Percentiles rank a stretch among this genome's conserved stretches.
These are phyloP conservation scores for Sisymbrium irio DNA, from an alignment of 345 rosid genomes.

Conservation along the genomic window DNA sequence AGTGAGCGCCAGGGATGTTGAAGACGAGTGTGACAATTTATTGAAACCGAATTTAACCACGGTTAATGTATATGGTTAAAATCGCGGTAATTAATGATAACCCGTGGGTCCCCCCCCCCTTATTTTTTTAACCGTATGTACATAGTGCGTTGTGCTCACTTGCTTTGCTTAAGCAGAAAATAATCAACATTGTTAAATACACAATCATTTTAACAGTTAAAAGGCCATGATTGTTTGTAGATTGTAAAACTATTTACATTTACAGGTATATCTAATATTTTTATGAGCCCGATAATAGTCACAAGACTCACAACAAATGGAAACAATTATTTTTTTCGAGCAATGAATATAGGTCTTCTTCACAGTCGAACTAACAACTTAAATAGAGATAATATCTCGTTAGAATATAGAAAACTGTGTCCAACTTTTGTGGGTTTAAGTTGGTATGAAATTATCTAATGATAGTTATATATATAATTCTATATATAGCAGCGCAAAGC, in stretches of 20 bases:
- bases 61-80: not conserved
- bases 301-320: too few relatives aligned
- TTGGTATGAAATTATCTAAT: not conserved
- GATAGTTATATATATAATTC: too few relatives aligned
- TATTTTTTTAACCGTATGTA: not conserved
- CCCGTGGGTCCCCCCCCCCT: not conserved
- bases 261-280: not conserved
- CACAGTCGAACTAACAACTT: too few relatives aligned
- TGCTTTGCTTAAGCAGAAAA: not conserved
- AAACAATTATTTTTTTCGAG: too few relatives aligned
- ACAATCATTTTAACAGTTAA: not conserved
- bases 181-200: not conserved
- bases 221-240: not conserved
- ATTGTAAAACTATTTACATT: not conserved
- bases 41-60: slow-evolving; percentile 12
- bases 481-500: too few relatives aligned
- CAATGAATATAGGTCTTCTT: not conserved
- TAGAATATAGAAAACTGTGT: not conserved
- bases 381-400: not conserved
- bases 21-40: slow-evolving; percentile 42
- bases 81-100: not conserved
- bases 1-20: slow-evolving; percentile 52
- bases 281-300: not conserved
- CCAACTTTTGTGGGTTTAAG: not conserved
- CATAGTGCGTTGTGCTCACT: not conserved